Evolutionary conservation across 148 eudicot genomes (phyloP).

Genomic region (Simmondsia chinensis): DNA sequence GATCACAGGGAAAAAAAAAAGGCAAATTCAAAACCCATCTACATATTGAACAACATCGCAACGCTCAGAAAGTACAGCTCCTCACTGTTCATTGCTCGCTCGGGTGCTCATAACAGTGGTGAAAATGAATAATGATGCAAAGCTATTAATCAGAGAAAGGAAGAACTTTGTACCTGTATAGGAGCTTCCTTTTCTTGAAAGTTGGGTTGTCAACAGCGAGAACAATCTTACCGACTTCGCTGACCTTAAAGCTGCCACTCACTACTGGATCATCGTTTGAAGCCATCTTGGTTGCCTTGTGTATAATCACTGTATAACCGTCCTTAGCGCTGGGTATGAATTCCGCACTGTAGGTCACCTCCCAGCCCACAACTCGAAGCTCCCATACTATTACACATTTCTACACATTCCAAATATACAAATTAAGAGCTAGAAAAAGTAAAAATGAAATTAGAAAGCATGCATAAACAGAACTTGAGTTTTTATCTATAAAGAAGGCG

Average conservation of each 20-base stretch:
- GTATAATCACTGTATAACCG: slow-evolving; percentile 63
- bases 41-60: slow-evolving; percentile 8
- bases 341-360: slow-evolving; percentile 83
- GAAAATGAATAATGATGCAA: not conserved
- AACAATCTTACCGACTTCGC: slow-evolving; percentile 67
- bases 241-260: slow-evolving; percentile 47
- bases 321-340: slow-evolving; percentile 56
- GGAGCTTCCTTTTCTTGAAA: slow-evolving; percentile 65
- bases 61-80: not conserved
- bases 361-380: slow-evolving; percentile 92
- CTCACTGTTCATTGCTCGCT: not conserved
- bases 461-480: no score
- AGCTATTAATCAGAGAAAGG: slow-evolving; percentile 34
- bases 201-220: slow-evolving; percentile 77
- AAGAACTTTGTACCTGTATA: slow-evolving; percentile 84
- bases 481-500: no score
- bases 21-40: not conserved
- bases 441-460: no score
- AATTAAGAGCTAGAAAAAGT: no score
- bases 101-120: no score
- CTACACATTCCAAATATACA: slow-evolving; percentile 21
- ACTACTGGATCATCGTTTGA: slow-evolving; percentile 65
- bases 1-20: not conserved
- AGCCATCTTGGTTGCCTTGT: slow-evolving; percentile 70
- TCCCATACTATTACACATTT: slow-evolving; percentile 76